Evolutionary conservation across 2,329 filamentous ascomycete species (phyloP).

Genomic region (Cladosporium sp.): DNA sequence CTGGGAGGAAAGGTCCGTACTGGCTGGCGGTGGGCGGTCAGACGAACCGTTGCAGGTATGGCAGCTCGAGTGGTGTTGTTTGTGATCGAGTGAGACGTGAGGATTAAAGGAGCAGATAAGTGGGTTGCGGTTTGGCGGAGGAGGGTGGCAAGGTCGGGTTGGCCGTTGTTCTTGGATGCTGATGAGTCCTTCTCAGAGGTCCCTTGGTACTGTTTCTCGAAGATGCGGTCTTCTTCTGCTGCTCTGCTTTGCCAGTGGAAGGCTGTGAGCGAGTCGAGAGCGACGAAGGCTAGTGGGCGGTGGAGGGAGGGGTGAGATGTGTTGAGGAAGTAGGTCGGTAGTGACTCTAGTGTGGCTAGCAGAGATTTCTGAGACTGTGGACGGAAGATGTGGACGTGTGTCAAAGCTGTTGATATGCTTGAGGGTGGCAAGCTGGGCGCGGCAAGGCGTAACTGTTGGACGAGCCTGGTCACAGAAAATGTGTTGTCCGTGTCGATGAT

Average conservation of each 20-base stretch:
- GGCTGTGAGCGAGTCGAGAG: constrained; percentile 52
- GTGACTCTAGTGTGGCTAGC: constrained; percentile 43
- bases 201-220: constrained; percentile 8
- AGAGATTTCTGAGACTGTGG: constrained; percentile 50
- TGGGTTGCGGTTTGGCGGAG: constrained; percentile 8
- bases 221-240: constrained; percentile 31
- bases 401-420: constrained; percentile 32
- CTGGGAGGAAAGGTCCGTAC: constrained; percentile 35
- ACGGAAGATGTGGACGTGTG: constrained; percentile 57
- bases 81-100: constrained; percentile 18
- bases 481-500: constrained; percentile 54
- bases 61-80: constrained; percentile 15
- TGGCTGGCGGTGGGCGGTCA: constrained; percentile 32
- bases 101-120: constrained; percentile 25
- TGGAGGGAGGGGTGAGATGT: constrained; percentile 42
- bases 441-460: constrained; percentile 31
- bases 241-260: constrained; percentile 54
- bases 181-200: constrained; percentile 2
- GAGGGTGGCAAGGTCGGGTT: background rate
- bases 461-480: constrained; percentile 50
- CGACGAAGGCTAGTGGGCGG: constrained; percentile 46
- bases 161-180: background rate
- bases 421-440: constrained; percentile 5
- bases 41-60: constrained; percentile 16
- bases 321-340: constrained; percentile 51